Evolutionary conservation across 108 stramenopile genomes (phyloP), one percentile per base, ranked within the genome.

Genomic region (Nitzschia sp.): DNA sequence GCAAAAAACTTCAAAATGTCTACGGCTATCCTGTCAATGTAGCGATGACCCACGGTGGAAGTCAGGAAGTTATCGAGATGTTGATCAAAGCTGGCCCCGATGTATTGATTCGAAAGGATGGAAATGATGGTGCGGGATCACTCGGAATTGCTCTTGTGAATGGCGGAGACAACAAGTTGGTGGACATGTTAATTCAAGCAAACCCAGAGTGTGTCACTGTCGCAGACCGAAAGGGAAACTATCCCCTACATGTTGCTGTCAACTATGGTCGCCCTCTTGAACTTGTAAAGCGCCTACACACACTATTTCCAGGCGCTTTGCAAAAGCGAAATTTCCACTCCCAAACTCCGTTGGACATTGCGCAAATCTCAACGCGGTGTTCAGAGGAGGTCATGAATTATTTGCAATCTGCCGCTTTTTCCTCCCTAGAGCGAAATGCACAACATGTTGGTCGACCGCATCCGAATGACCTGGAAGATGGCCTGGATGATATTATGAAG

Each of bases 301-400:
- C 21, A 6, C 59, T 64, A 10, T 75, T 65, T 41, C 82, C 82
- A 8, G 44, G 68, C 25, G 82, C 82, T 0, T 19, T 71, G 37
- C 40, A 72, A 44, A 65, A 51, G 48, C 52, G 66, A 41, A 83
- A 83, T 51, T 83, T 83, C 65, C 73, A 78, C 43, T 78, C 77
- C 17, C 51, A 79, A 61, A 83, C 82, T 10, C 82, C 82, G 6
- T 64, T 83, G 48, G 82, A 83, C 43, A 58, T 83, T 37, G 77
- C 78, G 38, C 58, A 70, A 44, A 59, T 58, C 39, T 78, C 59
- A n/a, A 54, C 63, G 37, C 14, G 63, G 24, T 75, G 73, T 41
- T 50, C 70, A 7, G 82, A 83, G 21, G 77, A 69, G 11, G 76
- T 78, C 2, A 71, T 71, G 41, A 69, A 82, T 41, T 74, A 54